A percentile compares a stretch with the other conserved stretches of the same genome.
Conservation (phyloP, 176 grass and related monocot genomes). For the Carex kokanica region DNA sequence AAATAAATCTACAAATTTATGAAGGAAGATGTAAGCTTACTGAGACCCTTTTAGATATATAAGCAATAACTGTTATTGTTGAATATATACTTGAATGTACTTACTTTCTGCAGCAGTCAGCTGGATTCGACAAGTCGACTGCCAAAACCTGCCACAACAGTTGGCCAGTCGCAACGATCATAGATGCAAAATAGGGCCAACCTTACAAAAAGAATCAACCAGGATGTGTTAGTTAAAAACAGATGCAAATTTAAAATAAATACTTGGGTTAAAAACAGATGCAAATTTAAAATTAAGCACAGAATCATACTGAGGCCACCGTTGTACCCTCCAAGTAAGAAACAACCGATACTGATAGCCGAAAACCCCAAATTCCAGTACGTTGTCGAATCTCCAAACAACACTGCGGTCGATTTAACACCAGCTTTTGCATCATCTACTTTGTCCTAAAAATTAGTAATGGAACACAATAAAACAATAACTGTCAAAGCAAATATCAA, state of each 20-base stretch:
- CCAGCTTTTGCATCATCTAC: conserved; percentile 43
- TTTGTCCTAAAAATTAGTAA: conserved; percentile 35
- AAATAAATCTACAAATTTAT: conserved; percentile 38
- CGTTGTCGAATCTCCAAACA: conserved; percentile 34
- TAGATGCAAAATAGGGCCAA: conserved; percentile 44
- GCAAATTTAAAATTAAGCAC: too few relatives aligned
- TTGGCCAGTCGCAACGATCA: conserved; percentile 31
- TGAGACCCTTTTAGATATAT: neutral
- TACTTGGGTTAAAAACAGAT: neutral
- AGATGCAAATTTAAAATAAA: neutral
- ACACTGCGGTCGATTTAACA: conserved; percentile 46
- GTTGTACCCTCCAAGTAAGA: conserved; percentile 37
- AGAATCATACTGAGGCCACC: conserved; percentile 38
- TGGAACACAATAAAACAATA: neutral
- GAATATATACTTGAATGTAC: neutral
- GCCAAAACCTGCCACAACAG: conserved; percentile 39
- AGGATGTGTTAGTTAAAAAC: neutral
- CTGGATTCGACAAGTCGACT: conserved; percentile 34
- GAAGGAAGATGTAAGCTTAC: neutral
- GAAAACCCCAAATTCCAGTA: conserved; percentile 43
- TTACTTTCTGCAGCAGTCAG: conserved; percentile 47
- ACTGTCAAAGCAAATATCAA: neutral
- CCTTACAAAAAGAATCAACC: neutral
- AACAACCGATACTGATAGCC: conserved; percentile 25
- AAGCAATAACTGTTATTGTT: neutral